phyloP scores from a whole-genome alignment of 257 asterid species.

The Primulina eburnea region DNA sequence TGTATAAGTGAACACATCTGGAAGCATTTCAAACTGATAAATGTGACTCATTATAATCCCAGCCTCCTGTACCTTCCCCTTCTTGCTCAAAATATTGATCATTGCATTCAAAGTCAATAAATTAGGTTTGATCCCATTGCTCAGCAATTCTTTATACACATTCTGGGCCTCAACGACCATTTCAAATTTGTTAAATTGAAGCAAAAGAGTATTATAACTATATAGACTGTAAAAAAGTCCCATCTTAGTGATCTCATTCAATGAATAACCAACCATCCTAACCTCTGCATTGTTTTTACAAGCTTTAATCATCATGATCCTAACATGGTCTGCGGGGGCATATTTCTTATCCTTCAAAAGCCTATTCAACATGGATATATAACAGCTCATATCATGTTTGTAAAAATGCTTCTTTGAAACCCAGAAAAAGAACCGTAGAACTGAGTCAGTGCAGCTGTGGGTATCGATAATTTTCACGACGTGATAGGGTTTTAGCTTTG shows the following conservation, averaged over 20 bases:
- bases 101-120: constrained; percentile 72
- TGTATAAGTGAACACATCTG: constrained; percentile 82
- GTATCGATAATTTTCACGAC: constrained; percentile 51
- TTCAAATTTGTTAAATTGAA: constrained; percentile 71
- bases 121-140: constrained; percentile 59
- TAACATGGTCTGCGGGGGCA: constrained; percentile 70
- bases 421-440: constrained; percentile 71
- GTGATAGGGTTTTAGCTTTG: constrained; percentile 56
- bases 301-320: constrained; percentile 72
- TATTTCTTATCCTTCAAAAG: constrained; percentile 54
- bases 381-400: constrained; percentile 78
- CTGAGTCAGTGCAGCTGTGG: constrained; percentile 45
- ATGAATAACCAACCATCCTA: constrained; percentile 47
- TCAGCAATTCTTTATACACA: constrained; percentile 45
- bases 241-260: constrained; percentile 43
- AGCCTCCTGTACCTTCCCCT: constrained; percentile 73
- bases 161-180: constrained; percentile 62
- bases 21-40: constrained; percentile 49
- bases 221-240: constrained; percentile 55
- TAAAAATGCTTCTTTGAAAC: constrained; percentile 70
- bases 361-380: constrained; percentile 68
- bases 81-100: constrained; percentile 80
- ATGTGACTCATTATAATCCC: constrained; percentile 56
- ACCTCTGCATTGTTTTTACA: constrained; percentile 57
- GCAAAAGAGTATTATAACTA: constrained; percentile 78